phyloP scores from a whole-genome alignment of 345 rosid genomes.

The Melastoma malabathricum region DNA sequence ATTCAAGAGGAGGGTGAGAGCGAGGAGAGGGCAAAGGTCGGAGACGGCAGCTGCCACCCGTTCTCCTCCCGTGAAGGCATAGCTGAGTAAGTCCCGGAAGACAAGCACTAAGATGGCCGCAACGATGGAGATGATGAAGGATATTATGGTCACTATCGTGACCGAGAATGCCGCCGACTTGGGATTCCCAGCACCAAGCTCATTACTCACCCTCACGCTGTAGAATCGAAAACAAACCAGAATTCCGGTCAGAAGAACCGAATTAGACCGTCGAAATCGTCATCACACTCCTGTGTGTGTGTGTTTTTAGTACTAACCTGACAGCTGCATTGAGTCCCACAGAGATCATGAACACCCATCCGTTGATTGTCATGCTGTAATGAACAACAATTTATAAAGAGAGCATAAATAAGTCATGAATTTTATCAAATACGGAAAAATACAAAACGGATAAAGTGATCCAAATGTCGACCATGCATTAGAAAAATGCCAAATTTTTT shows the following conservation, averaged over 20 bases:
- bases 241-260: too few species aligned
- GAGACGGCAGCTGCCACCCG: conserved; percentile 51
- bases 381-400: background rate
- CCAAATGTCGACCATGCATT: too few species aligned
- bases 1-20: conserved; percentile 44
- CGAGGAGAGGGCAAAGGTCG: conserved; percentile 54
- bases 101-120: conserved; percentile 20
- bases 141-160: conserved; percentile 24
- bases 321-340: conserved; percentile 70
- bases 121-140: conserved; percentile 28
- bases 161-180: conserved; percentile 59
- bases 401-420: background rate
- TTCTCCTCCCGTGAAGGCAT: conserved; percentile 52
- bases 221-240: background rate
- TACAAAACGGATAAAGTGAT: too few species aligned
- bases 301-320: conserved; percentile 20
- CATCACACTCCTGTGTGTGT: too few species aligned
- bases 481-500: too few species aligned
- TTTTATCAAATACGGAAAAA: too few species aligned
- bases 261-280: too few species aligned
- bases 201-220: conserved; percentile 78
- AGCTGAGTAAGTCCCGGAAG: conserved; percentile 36
- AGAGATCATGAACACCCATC: conserved; percentile 60
- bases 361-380: conserved; percentile 49
- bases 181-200: conserved; percentile 68